Percentiles rank a stretch among this genome's conserved stretches.
These are phyloP conservation scores for Neurospora crassa DNA, from an alignment of 2,329 filamentous ascomycete species.

Conservation along the genomic window DNA sequence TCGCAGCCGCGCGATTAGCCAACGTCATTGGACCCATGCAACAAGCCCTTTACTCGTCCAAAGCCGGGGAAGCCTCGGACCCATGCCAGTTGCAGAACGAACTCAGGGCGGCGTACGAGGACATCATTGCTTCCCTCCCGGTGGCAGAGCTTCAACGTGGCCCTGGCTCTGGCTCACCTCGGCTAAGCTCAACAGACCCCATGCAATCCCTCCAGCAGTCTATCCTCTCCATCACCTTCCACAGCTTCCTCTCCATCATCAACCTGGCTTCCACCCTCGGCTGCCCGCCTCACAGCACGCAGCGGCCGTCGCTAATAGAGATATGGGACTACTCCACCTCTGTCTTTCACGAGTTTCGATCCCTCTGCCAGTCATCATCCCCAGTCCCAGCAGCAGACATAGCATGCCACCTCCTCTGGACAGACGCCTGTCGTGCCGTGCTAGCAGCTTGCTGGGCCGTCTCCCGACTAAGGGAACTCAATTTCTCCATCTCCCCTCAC, in stretches of 20 bases:
- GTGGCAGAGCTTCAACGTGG: background rate
- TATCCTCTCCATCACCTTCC: constrained; percentile 6
- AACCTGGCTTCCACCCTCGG: background rate
- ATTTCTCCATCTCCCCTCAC: background rate
- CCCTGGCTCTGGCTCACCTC: background rate
- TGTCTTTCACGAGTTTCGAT: constrained; percentile 12
- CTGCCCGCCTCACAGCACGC: too few species aligned
- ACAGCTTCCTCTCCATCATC: constrained; percentile 9
- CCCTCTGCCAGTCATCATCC: constrained; percentile 1
- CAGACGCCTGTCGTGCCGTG: constrained; percentile 8
- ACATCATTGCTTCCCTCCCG: constrained; percentile 5
- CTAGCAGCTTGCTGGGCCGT: constrained; percentile 8
- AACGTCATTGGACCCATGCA: constrained; percentile 8
- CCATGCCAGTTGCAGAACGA: background rate
- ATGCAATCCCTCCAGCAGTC: constrained; percentile 9
- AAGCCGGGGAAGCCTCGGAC: constrained; percentile 4
- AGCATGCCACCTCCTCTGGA: constrained; percentile 11
- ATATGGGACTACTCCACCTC: constrained; percentile 10
- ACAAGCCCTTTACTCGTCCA: constrained; percentile 4
- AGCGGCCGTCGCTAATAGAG: constrained; percentile 5
- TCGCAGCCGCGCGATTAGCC: constrained; percentile 8
- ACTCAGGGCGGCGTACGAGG: constrained; percentile 1
- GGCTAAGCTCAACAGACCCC: background rate
- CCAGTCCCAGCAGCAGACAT: background rate
- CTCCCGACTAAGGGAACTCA: constrained; percentile 3